Evolutionary conservation across 1,284 basidiomycete genomes (phyloP).

Genomic region (Irpex rosettiformis): DNA sequence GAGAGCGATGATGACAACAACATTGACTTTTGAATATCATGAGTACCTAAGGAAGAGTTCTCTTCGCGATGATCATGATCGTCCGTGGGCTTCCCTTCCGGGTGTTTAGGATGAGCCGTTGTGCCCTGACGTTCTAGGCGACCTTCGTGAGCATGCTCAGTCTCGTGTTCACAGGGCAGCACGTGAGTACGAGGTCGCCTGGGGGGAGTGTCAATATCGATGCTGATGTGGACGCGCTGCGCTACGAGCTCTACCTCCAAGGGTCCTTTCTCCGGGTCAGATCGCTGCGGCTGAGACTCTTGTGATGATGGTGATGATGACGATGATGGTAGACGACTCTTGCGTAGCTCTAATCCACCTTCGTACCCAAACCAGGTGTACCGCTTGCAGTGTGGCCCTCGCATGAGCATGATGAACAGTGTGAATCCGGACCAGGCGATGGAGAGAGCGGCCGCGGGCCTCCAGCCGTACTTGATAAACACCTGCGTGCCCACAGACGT

Average conservation of each 20-base stretch:
- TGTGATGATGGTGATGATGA: too few relatives aligned
- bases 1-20: background rate
- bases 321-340: conserved; percentile 12
- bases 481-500: conserved; percentile 49
- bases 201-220: background rate
- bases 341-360: conserved; percentile 29
- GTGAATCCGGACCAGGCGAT: conserved; percentile 44
- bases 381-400: conserved; percentile 39
- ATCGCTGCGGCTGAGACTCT: background rate
- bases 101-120: background rate
- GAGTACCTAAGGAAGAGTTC: background rate
- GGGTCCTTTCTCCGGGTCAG: background rate
- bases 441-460: conserved; percentile 42
- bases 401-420: conserved; percentile 35
- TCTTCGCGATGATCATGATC: conserved; percentile 4
- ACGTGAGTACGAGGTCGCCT: background rate
- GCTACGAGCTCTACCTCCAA: background rate
- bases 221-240: background rate
- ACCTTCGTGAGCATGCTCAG: background rate
- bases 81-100: background rate
- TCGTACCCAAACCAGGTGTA: conserved; percentile 37
- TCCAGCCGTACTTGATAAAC: conserved; percentile 50
- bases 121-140: background rate
- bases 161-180: background rate
- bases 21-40: background rate